Conservation (phyloP, 1,284 basidiomycete species). For the Ceratobasidium sp. region DNA sequence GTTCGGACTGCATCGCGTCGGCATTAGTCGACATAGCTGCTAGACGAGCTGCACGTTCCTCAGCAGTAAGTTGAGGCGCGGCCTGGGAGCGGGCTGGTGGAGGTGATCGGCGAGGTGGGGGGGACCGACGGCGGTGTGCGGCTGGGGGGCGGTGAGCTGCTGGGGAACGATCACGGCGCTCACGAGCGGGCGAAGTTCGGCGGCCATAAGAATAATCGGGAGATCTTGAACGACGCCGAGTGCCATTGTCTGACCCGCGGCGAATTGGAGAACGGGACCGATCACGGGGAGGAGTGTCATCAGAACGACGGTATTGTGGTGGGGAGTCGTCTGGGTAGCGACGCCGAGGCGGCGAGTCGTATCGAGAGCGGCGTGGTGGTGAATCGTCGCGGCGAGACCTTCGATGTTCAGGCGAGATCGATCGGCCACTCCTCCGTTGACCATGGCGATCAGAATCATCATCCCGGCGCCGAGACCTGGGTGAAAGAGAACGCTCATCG, state of each 20-base stretch:
- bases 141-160: not conserved
- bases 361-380: conserved; percentile 20
- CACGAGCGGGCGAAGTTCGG: conserved; percentile 41
- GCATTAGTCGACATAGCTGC: conserved; percentile 87
- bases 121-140: conserved; percentile 48
- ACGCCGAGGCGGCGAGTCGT: conserved; percentile 34
- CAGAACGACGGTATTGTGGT: conserved; percentile 36
- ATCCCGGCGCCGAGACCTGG: conserved; percentile 44
- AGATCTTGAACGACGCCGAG: conserved; percentile 20
- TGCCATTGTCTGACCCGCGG: conserved; percentile 11
- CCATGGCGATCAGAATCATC: conserved; percentile 37
- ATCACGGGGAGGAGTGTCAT: conserved; percentile 38
- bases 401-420: conserved; percentile 39
- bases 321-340: conserved; percentile 28
- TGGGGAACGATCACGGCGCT: conserved; percentile 49
- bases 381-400: conserved; percentile 23
- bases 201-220: conserved; percentile 3
- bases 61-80: conserved; percentile 45
- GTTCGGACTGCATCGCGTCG: conserved; percentile 63
- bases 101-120: conserved; percentile 50
- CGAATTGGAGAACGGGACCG: conserved; percentile 61
- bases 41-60: conserved; percentile 79
- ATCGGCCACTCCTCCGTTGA: conserved; percentile 8
- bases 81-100: conserved; percentile 45
- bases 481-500: conserved; percentile 37